phyloP scores from a whole-genome alignment of 164 flowering plant genomes.

The Piper longum region DNA sequence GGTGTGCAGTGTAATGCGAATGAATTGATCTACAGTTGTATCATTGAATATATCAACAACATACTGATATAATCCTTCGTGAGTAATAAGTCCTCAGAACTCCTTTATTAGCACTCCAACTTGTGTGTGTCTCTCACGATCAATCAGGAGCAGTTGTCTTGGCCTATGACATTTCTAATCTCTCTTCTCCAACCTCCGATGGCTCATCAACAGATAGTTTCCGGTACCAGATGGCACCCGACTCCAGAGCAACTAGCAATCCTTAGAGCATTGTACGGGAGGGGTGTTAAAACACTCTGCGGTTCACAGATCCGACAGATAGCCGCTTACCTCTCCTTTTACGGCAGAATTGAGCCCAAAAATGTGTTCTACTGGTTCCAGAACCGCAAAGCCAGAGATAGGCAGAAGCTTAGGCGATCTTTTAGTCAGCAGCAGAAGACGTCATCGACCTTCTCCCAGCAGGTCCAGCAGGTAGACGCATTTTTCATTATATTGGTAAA shows the following conservation, averaged over 20 bases:
- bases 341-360: constrained; percentile 72
- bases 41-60: too few relatives aligned
- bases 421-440: constrained; percentile 19
- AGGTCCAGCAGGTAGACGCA: constrained; percentile 7
- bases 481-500: too few relatives aligned
- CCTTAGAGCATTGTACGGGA: constrained; percentile 57
- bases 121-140: too few relatives aligned
- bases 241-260: constrained; percentile 80
- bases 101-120: too few relatives aligned
- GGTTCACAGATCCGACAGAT: constrained; percentile 65
- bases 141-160: too few relatives aligned
- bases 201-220: too few relatives aligned
- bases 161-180: too few relatives aligned
- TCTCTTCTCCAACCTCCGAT: too few relatives aligned
- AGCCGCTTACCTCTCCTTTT: constrained; percentile 51
- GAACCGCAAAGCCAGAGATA: constrained; percentile 80
- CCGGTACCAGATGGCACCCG: constrained; percentile 64
- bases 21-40: too few relatives aligned
- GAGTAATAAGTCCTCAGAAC: too few relatives aligned
- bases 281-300: constrained; percentile 54
- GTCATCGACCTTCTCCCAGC: neutral
- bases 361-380: constrained; percentile 90
- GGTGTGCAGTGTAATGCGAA: too few relatives aligned
- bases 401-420: constrained; percentile 61
- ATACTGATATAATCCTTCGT: too few relatives aligned